Percentiles rank a stretch among this genome's conserved stretches.
Evolutionary conservation across 129 eudicot genomes (phyloP).

Genomic region (Flaveria linearis): DNA sequence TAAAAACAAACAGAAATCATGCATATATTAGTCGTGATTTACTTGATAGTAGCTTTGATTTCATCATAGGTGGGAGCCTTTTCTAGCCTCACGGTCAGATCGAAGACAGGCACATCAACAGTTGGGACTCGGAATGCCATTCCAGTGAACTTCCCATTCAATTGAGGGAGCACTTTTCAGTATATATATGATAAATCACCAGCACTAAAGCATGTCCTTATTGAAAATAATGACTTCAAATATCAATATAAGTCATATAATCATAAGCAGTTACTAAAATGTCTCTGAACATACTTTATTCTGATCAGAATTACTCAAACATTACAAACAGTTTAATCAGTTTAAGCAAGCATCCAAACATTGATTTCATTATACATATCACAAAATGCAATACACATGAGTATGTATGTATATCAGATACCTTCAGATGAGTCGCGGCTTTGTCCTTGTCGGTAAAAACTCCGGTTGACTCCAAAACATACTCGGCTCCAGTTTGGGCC

Average conservation of each 20-base stretch:
- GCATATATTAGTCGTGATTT: too few species aligned
- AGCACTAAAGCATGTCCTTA: not conserved
- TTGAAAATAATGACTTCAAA: not conserved
- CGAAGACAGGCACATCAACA: too few species aligned
- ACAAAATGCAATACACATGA: not conserved
- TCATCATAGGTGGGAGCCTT: too few species aligned
- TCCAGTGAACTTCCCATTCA: too few species aligned
- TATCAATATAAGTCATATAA: not conserved
- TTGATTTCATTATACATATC: not conserved
- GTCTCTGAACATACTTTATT: not conserved
- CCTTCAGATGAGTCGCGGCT: conserved; percentile 67
- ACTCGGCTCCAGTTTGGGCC: conserved; percentile 56
- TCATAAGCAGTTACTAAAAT: not conserved
- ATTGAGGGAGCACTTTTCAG: too few species aligned
- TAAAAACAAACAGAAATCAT: too few species aligned
- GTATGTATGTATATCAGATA: not conserved
- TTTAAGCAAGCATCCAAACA: not conserved
- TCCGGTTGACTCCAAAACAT: conserved; percentile 56
- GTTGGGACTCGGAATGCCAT: too few species aligned
- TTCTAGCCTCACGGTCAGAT: too few species aligned
- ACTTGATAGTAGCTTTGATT: too few species aligned
- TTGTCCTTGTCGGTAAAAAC: conserved; percentile 67
- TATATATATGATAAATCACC: not conserved
- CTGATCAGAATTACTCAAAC: not conserved
- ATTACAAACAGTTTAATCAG: not conserved